Base-by-base conservation (phyloP, 345 rosid genomes). In the Ceriops decandra region DNA sequence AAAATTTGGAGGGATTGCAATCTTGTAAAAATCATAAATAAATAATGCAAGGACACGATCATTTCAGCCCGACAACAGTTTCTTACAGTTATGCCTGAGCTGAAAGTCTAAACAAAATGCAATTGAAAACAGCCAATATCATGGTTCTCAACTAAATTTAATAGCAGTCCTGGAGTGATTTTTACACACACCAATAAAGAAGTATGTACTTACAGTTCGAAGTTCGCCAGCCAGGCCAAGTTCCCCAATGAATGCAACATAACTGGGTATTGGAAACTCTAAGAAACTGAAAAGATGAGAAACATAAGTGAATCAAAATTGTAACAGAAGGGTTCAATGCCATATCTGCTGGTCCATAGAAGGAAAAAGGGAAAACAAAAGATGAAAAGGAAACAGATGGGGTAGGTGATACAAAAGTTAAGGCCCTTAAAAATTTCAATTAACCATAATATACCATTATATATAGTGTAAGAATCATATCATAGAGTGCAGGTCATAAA, bases 171-270 rank as follows among this genome's bases (percentile, higher is more conserved):
- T 7, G 3, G 35, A 8, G 5, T 26, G 6, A 36, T 53, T 27
- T 2, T 42, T 6, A 15, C 32, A 7, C 24, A 63, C 33, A 28
- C 27, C 19, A 11, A 35, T 6, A 58, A 58, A 24, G 13, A 42
- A n/a, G 7, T 9, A 60, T 20, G 5, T 68, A 72, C 83, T 79
- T 83, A 93, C 98, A 81, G 76, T 60, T 31, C 87, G 96, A 68
- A 91, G 84, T 80, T 93, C 97, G 0, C 98, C 98, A 5, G 86
- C 89, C 0, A 91, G 88, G 73, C 97, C 97, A 63, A 93, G 75
- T 80, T 91, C 98, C 38, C 95, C 97, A 0, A 93, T 84, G 80
- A 93, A 93, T 58, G 92, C 98, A 66, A 86, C 67, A 6, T 90
- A 84, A 6, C 72, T 76, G 42, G 98, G 93, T 68, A 93, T 89